Base-by-base conservation (phyloP, 805 yeast species). In the Komagataella populi region DNA sequence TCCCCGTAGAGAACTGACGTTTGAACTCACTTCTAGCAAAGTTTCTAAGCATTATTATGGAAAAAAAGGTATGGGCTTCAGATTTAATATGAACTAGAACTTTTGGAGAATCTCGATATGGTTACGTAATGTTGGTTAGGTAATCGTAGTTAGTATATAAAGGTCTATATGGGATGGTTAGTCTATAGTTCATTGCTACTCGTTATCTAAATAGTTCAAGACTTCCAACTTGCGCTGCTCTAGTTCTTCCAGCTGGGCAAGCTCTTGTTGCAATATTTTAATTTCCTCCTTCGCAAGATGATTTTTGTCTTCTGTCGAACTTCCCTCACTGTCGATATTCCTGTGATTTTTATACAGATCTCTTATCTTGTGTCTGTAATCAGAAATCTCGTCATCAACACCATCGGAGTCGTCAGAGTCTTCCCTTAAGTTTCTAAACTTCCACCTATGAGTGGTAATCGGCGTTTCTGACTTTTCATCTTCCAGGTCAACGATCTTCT, bases 401-500 rank as follows among this genome's bases (percentile, higher is more conserved):
- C 39, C 14, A 30, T 30, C 39, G 14, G 39, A 30, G 14, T 30
- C 39, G 14, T 30, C 39, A 30, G 39, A 30, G 39, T 30, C 39
- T 30, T 30, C 39, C 39, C 39, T 30, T 10, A 30, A 14, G 14
- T 30, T 30, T 30, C 14, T 30, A 4, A 30, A 30, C 8, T 30
- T 30, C 39, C 39, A 30, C 39, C 14, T 30, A n/a, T 30, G 39
- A 14, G 39, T 30, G 14, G 39, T 30, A 30, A 30, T 30, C 3
- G 39, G 39, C 39, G 14, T 30, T 30, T 30, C 39, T 14, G 39
- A 8, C 39, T 30, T 30, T 30, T 30, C 39, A 14, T 30, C 39
- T 12, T 30, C 71, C 82, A 85, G 83, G 12, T 69, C 66, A 7
- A 36, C 39, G 54, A 71, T 67, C 52, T 71, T 70, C 81, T 85